Conservation (phyloP, 768 basidiomycete species). For the Lentinula guzmanii region DNA sequence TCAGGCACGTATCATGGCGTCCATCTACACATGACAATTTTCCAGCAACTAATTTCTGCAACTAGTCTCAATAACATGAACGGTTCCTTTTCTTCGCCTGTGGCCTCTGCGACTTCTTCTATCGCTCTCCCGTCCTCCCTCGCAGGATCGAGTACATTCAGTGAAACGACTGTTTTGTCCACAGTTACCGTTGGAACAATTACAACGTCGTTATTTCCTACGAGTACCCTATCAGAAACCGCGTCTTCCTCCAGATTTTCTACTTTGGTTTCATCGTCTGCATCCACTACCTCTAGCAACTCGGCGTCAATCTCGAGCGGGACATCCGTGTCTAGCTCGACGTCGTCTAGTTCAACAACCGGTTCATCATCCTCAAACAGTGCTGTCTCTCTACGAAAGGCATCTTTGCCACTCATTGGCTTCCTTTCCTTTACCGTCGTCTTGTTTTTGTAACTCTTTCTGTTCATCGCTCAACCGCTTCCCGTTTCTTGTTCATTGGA, state of each 20-base stretch:
- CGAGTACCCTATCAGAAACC: background rate
- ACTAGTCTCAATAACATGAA: conserved; percentile 52
- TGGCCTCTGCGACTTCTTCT: conserved; percentile 20
- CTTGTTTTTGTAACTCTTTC: background rate
- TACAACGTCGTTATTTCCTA: background rate
- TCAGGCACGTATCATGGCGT: conserved; percentile 36
- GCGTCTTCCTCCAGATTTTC: conserved; percentile 14
- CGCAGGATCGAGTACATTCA: background rate
- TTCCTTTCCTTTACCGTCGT: background rate
- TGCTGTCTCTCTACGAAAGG: background rate
- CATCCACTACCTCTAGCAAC: conserved; percentile 56
- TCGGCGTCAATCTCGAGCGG: background rate
- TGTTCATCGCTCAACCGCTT: background rate
- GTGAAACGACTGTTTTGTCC: background rate
- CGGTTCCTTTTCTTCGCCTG: conserved; percentile 47
- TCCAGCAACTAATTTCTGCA: background rate
- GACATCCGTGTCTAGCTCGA: background rate
- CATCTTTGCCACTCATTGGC: background rate
- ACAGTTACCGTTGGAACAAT: conserved; percentile 10
- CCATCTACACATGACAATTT: background rate
- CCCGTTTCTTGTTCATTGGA: background rate
- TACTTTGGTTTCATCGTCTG: conserved; percentile 98
- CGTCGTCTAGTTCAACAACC: background rate
- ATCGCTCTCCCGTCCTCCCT: conserved; percentile 5
- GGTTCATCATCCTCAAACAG: background rate